Conservation (phyloP, 2,329 filamentous ascomycete genomes). For the Botrytis byssoidea region DNA sequence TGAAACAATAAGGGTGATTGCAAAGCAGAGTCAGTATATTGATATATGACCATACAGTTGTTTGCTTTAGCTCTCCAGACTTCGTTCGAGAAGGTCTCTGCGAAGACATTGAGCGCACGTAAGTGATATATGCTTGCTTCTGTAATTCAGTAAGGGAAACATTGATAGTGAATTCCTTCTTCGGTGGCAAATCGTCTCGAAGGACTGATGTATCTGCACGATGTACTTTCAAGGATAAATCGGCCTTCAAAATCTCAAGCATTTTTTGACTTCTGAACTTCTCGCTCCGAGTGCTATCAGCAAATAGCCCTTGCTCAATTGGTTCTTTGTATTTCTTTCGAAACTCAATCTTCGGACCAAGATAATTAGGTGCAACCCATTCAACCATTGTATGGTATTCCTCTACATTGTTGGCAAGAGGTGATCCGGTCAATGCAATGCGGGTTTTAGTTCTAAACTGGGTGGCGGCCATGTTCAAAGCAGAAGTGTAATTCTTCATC, state of each 20-base stretch:
- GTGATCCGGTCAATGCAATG: conserved; percentile 84
- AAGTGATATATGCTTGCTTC: conserved; percentile 56
- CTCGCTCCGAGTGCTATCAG: conserved; percentile 57
- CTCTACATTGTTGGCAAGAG: conserved; percentile 76
- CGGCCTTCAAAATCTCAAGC: conserved; percentile 67
- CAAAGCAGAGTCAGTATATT: conserved; percentile 52
- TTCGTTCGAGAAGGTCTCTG: conserved; percentile 31
- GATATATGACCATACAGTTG: conserved; percentile 55
- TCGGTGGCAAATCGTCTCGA: conserved; percentile 65
- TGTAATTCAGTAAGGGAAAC: conserved; percentile 69
- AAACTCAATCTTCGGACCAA: conserved; percentile 70
- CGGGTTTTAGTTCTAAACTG: conserved; percentile 66
- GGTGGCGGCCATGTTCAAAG: conserved; percentile 53
- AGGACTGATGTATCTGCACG: conserved; percentile 69
- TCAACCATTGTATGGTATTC: conserved; percentile 88
- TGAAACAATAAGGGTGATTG: conserved; percentile 52
- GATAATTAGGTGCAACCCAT: conserved; percentile 78
- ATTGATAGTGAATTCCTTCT: conserved; percentile 78
- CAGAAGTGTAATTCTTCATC: conserved; percentile 64
- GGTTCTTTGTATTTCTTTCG: conserved; percentile 65
- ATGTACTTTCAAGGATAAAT: conserved; percentile 75
- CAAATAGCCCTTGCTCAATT: conserved; percentile 69
- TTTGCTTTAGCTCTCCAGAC: conserved; percentile 41
- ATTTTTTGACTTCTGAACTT: conserved; percentile 62
- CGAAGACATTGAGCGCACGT: conserved; percentile 44